Conservation (phyloP, 257 asterid species). For the Cinchona pubescens region DNA sequence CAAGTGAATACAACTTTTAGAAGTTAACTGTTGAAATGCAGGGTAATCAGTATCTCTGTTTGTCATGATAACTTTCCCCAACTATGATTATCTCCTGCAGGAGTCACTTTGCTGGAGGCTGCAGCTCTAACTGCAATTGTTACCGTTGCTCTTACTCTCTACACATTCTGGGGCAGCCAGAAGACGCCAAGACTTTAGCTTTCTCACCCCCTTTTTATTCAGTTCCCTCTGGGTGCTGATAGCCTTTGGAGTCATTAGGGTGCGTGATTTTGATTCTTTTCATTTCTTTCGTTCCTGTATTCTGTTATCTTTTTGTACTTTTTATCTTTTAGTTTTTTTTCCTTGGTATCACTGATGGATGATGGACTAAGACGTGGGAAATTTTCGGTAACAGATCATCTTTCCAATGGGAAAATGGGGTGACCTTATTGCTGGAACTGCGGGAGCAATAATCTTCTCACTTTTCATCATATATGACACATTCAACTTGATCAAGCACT, state of each 20-base stretch:
- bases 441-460: slow-evolving; percentile 51
- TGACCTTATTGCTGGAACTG: slow-evolving; percentile 44
- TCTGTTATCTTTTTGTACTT: too few relatives aligned
- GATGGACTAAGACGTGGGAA: background rate
- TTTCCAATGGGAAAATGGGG: slow-evolving; percentile 46
- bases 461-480: slow-evolving; percentile 58
- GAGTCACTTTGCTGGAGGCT: slow-evolving; percentile 48
- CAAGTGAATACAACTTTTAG: background rate
- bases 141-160: slow-evolving; percentile 46
- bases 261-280: slow-evolving; percentile 17
- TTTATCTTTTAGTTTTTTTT: background rate
- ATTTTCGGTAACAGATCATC: slow-evolving; percentile 31
- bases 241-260: slow-evolving; percentile 52
- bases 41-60: too few relatives aligned
- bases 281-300: slow-evolving; percentile 4
- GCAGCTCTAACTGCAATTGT: slow-evolving; percentile 54
- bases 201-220: slow-evolving; percentile 63
- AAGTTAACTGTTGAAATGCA: background rate
- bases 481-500: slow-evolving; percentile 55
- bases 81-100: slow-evolving; percentile 20
- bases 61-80: background rate
- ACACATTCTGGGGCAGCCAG: slow-evolving; percentile 66
- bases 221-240: slow-evolving; percentile 45
- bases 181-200: slow-evolving; percentile 57
- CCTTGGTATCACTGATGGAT: background rate